Evolutionary conservation across 176 grass and related monocot genomes (phyloP).

Genomic region (Triticum urartu): DNA sequence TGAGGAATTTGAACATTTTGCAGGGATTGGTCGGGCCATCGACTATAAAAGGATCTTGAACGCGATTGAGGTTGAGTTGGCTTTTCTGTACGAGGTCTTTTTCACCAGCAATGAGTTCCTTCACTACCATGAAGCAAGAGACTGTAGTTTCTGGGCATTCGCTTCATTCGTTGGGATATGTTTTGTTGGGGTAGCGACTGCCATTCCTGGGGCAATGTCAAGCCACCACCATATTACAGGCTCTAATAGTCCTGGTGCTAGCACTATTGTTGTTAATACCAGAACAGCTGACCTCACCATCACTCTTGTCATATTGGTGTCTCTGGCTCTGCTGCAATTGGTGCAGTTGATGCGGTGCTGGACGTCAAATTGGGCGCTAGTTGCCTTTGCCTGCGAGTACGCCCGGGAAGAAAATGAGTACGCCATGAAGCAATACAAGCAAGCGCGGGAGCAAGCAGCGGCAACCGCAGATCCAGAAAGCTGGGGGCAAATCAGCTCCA

Average conservation of each 20-base stretch:
- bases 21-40: neutral
- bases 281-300: neutral
- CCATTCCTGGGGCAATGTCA: neutral
- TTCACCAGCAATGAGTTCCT: slow-evolving; percentile 1
- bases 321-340: slow-evolving; percentile 12
- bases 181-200: neutral
- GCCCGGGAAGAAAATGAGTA: neutral
- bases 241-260: neutral
- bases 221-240: neutral
- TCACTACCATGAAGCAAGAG: neutral
- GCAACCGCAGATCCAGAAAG: no score
- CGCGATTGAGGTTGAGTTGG: slow-evolving; percentile 6
- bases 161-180: slow-evolving; percentile 18
- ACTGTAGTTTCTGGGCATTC: neutral
- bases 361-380: slow-evolving; percentile 19
- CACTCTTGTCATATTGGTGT: slow-evolving; percentile 6
- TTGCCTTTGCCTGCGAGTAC: neutral
- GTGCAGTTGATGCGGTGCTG: neutral
- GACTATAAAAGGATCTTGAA: neutral
- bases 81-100: neutral
- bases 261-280: neutral
- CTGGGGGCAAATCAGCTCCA: no score
- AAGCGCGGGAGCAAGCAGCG: no score
- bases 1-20: no score
- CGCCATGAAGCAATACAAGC: neutral